Base-by-base conservation (phyloP, 1,284 basidiomycete species). In the Ustilago hordei region DNA sequence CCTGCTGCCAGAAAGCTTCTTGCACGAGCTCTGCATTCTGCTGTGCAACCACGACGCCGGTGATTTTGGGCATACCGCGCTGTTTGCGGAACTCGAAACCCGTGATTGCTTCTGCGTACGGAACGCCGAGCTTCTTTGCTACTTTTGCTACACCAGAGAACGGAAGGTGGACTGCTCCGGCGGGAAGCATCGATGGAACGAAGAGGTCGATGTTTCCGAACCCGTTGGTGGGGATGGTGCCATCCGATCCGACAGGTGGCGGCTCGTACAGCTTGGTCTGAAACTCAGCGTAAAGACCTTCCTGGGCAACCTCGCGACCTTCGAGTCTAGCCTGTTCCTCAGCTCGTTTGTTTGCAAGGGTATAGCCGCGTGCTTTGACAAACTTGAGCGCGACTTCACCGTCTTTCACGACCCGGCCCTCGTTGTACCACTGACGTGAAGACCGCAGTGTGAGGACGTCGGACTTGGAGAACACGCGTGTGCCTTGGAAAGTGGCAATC, bases 201-300 rank as follows among this genome's bases (percentile, higher is more conserved):
- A 97, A 99, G 34, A 99, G 88, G 87, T 99, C 96, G 74, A 99
- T 93, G 85, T 98, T 98, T 23, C 97, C 97, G 85, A 97, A 99
- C 71, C 92, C 91, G 81, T 99, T 99, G 87, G 93, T 95, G 5
- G 95, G 95, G 43, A 99, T 91, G 84, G 91, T 91, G 23, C 97
- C 96, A 93, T 98, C 90, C 55, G 91, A 86, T 4, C 73, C 69
- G 41, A 99, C 91, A 2, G 95, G 93, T 13, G 83, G 83, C 32
- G 91, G 90, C 8, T 95, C 92, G 83, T 93, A 97, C 3, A 91
- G 81, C 84, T 94, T 92, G 12, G 97, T 99, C 88, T 99, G 96
- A 60, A 89, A 90, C 74, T 91, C 88, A 0, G 93, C 91, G 85
- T 96, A 99, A 78, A 99, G 82, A 23, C 91, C 88, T 43, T 92